These are phyloP conservation scores for Helichrysum umbraculigerum DNA, from an alignment of 129 eudicot genomes.

Conservation along the genomic window DNA sequence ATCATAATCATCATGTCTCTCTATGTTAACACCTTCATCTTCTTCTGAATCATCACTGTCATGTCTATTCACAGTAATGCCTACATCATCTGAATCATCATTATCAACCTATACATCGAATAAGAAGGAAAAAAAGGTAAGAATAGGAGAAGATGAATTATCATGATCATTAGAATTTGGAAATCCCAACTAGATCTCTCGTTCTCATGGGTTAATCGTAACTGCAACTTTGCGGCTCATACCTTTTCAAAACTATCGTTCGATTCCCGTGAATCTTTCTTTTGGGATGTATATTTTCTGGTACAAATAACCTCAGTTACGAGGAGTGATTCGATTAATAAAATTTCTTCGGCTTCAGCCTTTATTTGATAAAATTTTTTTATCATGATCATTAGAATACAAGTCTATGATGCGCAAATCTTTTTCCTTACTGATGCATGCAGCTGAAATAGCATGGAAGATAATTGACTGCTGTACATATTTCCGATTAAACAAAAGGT, in stretches of 20 bases:
- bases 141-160: constrained; percentile 1
- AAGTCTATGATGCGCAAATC: not conserved
- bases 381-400: not conserved
- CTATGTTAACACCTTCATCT: constrained; percentile 27
- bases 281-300: too few species aligned
- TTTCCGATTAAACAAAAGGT: not conserved
- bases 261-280: too few species aligned
- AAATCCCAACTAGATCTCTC: too few species aligned
- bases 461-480: not conserved
- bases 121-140: not conserved
- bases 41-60: constrained; percentile 31
- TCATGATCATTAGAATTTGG: not conserved
- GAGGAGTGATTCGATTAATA: too few species aligned
- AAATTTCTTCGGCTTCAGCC: too few species aligned
- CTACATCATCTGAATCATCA: constrained; percentile 29
- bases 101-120: constrained; percentile 16
- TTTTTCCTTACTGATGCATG: too few species aligned
- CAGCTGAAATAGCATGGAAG: not conserved
- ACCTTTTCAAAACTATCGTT: too few species aligned
- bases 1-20: constrained; percentile 31
- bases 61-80: constrained; percentile 10
- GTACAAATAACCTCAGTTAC: too few species aligned
- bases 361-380: too few species aligned
- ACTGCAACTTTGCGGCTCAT: too few species aligned
- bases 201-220: too few species aligned